phyloP scores from a whole-genome alignment of 345 rosid genomes.

The Limnanthes douglasii region DNA sequence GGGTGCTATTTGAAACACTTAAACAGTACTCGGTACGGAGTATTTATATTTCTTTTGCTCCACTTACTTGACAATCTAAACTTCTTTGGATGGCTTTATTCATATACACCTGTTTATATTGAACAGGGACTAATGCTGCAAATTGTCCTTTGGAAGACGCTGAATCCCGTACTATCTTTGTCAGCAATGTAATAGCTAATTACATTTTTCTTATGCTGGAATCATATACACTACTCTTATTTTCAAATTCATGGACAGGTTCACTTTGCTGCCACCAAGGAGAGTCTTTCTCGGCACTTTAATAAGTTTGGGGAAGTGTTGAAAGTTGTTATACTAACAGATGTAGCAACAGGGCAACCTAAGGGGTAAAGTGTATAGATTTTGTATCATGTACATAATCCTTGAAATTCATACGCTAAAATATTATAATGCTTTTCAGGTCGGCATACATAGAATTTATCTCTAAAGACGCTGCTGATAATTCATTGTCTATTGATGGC shows the following conservation, averaged over 20 bases:
- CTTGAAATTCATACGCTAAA: neutral
- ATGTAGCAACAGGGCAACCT: conserved; percentile 85
- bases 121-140: too few species aligned
- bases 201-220: neutral
- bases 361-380: conserved; percentile 43
- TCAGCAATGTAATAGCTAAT: conserved; percentile 55
- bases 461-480: conserved; percentile 79
- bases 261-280: conserved; percentile 92
- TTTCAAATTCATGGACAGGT: conserved; percentile 36
- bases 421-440: conserved; percentile 23
- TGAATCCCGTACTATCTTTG: conserved; percentile 81
- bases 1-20: too few species aligned
- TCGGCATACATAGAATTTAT: conserved; percentile 86
- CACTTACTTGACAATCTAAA: too few species aligned
- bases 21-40: too few species aligned
- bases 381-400: conserved; percentile 1
- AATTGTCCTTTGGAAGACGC: too few species aligned
- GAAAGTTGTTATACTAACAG: conserved; percentile 74
- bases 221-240: neutral
- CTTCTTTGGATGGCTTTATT: too few species aligned
- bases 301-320: conserved; percentile 87
- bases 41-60: too few species aligned
- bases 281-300: conserved; percentile 80
- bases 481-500: conserved; percentile 67
- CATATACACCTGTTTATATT: too few species aligned